Evolutionary conservation across 2,329 filamentous ascomycete genomes (phyloP), one percentile per base, ranked within the genome.

Genomic region (Rutstroemia sp.): DNA sequence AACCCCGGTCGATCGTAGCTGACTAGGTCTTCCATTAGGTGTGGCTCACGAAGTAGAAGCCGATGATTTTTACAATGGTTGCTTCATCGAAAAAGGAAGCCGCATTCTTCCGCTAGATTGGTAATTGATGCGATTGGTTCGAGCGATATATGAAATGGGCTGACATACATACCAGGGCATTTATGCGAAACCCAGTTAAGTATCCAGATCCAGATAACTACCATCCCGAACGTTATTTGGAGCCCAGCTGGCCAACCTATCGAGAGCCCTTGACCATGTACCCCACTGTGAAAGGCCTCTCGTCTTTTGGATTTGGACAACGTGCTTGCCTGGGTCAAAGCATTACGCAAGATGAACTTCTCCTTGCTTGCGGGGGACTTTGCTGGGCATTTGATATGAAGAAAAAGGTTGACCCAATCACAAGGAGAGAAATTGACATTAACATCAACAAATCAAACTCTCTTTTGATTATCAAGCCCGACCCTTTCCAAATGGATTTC

Each of bases 271-370:
- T 72, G 39, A 76, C 74, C 0, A 67, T 65, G 23, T 77, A 80
- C 65, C 82, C 83, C 23, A 83, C 79, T 67, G 77, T 86, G 66
- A 80, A 82, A 60, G 77, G 77, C 45, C 82, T 75, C 7, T 72
- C 74, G 34, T 58, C 57, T 6, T 79, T 82, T 64, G 78, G 79
- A 5, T 82, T 77, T 65, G 79, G 79, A 2, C 71, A 78, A 12
- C 70, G 79, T 16, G 71, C 76, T 14, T 81, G 78, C 59, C 72
- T 74, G 2, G 79, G 79, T 0, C 72, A 76, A 58, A 72, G 73
- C 42, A 66, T 83, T n/a, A 79, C 79, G 2, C 77, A 73, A 44
- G 23, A 49, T 8, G 45, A 34, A 27, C 25, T 60, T 16, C 21
- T 54, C 41, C 56, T 60, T 25, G 18, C 58, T n/a, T 41, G 49